These are phyloP conservation scores for Immersiporthe knoxdaviesiana DNA, from an alignment of 2,329 filamentous ascomycete species.

Conservation along the genomic window DNA sequence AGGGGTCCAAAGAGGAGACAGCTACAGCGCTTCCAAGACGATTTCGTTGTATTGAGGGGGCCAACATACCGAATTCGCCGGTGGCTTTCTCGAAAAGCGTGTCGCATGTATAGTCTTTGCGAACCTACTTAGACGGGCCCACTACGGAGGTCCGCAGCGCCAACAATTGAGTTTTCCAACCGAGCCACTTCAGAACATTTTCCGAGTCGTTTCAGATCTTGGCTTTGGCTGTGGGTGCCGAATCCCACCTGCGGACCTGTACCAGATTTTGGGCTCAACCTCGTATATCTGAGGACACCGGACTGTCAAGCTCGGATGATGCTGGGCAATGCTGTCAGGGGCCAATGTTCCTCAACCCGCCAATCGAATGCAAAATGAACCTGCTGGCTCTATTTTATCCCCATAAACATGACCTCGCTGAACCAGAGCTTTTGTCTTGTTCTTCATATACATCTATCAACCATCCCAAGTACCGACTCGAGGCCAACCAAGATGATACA, in stretches of 20 bases:
- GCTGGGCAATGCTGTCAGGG: neutral
- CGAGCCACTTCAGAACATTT: neutral
- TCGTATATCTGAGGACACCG: constrained; percentile 3
- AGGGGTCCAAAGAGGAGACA: neutral
- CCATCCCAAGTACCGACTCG: neutral
- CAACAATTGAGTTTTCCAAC: neutral
- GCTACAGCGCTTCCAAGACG: neutral
- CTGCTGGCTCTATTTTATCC: neutral
- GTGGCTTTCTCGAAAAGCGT: neutral
- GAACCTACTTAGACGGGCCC: neutral
- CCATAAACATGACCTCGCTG: neutral
- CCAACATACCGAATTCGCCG: too few relatives aligned
- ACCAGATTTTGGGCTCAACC: neutral
- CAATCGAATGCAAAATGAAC: neutral
- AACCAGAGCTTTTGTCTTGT: neutral
- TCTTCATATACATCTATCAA: neutral
- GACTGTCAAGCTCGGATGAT: neutral
- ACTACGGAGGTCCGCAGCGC: too few relatives aligned
- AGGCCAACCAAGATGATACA: neutral
- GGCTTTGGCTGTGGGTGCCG: neutral
- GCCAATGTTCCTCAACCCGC: neutral
- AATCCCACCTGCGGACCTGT: neutral
- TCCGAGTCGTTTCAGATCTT: neutral
- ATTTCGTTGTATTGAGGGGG: neutral
- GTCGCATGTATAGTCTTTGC: constrained; percentile 2